Evolutionary conservation across 2,329 filamentous ascomycete species (phyloP).

Genomic region (Fonsecaea multimorphosa): DNA sequence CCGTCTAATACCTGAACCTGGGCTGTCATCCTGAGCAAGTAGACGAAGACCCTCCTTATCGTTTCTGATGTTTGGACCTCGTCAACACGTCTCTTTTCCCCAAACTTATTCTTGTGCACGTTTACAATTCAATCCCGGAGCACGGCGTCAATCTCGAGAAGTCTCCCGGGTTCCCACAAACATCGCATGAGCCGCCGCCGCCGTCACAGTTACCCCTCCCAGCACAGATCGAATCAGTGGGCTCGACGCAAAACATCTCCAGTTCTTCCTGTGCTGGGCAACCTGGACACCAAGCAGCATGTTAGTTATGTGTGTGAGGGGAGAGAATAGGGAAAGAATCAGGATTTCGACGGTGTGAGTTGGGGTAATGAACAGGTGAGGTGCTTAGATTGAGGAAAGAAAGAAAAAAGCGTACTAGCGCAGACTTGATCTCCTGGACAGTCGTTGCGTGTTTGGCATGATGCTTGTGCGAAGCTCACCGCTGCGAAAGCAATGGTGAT

Average conservation of each 20-base stretch:
- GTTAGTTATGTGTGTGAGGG: background rate
- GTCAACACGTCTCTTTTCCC: too few relatives aligned
- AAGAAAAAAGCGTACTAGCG: background rate
- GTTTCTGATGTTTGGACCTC: too few relatives aligned
- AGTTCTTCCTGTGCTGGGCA: background rate
- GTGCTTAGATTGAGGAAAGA: background rate
- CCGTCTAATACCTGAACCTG: too few relatives aligned
- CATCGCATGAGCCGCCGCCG: background rate
- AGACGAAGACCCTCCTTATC: too few relatives aligned
- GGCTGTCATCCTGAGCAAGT: too few relatives aligned
- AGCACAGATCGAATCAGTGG: background rate
- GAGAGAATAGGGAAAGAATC: too few relatives aligned
- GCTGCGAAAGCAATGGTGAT: background rate
- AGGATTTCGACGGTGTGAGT: too few relatives aligned
- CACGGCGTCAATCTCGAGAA: background rate
- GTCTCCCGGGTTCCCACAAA: conserved; percentile 1
- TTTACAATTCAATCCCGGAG: background rate
- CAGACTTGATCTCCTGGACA: background rate
- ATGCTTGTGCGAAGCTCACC: background rate
- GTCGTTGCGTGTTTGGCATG: background rate
- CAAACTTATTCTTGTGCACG: too few relatives aligned
- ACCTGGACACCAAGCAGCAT: background rate
- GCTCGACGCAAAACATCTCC: background rate
- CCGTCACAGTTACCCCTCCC: background rate
- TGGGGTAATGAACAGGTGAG: too few relatives aligned